These are phyloP conservation scores for barley (Hordeum vulgare) DNA, from an alignment of 176 grass and related monocot genomes.

Conservation along the genomic window DNA sequence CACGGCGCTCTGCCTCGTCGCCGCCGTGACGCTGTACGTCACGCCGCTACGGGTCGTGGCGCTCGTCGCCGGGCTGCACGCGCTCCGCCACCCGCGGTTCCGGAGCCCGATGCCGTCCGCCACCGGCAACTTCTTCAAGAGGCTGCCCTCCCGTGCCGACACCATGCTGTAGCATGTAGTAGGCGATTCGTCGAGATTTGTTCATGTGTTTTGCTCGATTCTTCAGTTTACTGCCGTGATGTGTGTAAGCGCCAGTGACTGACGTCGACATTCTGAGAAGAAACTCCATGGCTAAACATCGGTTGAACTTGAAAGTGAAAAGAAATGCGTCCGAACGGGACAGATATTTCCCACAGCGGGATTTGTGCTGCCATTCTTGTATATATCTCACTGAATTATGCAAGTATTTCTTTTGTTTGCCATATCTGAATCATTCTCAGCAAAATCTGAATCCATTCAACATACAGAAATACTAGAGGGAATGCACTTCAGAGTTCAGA, in stretches of 20 bases:
- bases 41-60: constrained; percentile 42
- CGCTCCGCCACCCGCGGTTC: constrained; percentile 71
- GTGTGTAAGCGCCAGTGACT: not conserved
- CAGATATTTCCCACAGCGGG: not conserved
- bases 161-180: constrained; percentile 23
- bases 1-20: constrained; percentile 40
- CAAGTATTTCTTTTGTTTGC: not conserved
- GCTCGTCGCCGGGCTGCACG: constrained; percentile 39
- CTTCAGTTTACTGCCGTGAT: not conserved
- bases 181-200: not conserved
- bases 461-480: not conserved
- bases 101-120: constrained; percentile 51
- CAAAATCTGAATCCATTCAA: not conserved
- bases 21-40: constrained; percentile 41
- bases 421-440: not conserved
- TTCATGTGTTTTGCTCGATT: not conserved
- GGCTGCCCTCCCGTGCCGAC: constrained; percentile 48
- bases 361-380: not conserved
- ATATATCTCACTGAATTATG: not conserved
- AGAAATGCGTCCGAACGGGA: not conserved
- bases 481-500: not conserved
- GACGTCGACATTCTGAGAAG: not conserved
- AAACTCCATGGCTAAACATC: not conserved
- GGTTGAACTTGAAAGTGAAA: not conserved
- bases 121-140: constrained; percentile 65